Conservation (phyloP, 345 rosid genomes). For the Lenwebbia sp. region DNA sequence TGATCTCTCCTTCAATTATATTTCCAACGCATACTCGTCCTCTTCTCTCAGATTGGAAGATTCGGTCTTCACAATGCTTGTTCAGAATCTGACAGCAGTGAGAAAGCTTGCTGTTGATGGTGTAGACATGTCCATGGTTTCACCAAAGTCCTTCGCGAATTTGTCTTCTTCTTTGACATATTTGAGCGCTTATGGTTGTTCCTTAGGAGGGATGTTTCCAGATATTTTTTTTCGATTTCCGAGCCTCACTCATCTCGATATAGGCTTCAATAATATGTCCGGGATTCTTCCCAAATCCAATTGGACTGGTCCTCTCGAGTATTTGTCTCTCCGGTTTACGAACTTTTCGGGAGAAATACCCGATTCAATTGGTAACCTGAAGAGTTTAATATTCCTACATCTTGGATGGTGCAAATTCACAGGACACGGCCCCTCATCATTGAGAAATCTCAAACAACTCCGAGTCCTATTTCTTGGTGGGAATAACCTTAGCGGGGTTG, state of each 20-base stretch:
- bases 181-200: accelerated
- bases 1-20: neutral
- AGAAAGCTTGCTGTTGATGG: neutral
- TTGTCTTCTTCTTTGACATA: neutral
- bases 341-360: neutral
- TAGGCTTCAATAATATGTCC: accelerated
- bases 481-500: too few species aligned
- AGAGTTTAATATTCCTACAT: too few species aligned
- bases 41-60: neutral
- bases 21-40: accelerated
- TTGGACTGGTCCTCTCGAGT: neutral
- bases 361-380: neutral
- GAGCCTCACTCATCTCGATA: neutral
- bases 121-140: neutral
- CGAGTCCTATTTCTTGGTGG: accelerated
- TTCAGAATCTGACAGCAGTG: neutral
- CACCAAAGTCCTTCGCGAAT: neutral
- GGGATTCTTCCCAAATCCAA: neutral
- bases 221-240: neutral
- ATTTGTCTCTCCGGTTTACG: accelerated
- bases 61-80: neutral
- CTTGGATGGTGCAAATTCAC: accelerated
- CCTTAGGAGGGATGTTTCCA: neutral
- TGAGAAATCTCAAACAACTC: neutral
- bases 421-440: neutral